phyloP scores from a whole-genome alignment of 2,329 filamentous ascomycete genomes.

The Colletotrichum simmondsii region DNA sequence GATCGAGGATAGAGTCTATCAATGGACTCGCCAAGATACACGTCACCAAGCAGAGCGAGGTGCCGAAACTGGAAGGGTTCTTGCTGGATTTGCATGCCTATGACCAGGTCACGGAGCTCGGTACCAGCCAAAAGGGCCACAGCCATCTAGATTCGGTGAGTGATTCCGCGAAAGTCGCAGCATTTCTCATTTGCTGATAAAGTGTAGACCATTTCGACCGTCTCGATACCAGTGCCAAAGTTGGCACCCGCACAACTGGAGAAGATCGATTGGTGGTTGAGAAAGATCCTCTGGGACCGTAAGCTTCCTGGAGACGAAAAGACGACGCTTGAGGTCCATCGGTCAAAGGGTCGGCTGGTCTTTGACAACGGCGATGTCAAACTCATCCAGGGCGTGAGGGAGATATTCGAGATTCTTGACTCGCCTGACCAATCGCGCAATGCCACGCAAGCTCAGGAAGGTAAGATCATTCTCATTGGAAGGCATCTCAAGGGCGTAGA shows the following conservation, averaged over 20 bases:
- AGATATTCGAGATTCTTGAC: constrained; percentile 93
- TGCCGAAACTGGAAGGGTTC: constrained; percentile 86
- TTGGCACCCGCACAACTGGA: constrained; percentile 68
- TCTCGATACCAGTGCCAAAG: constrained; percentile 74
- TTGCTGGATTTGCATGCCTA: constrained; percentile 94
- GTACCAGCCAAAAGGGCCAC: constrained; percentile 81
- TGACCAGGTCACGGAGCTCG: constrained; percentile 79
- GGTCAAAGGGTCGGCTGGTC: constrained; percentile 83
- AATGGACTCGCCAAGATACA: constrained; percentile 90
- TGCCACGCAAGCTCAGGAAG: constrained; percentile 44
- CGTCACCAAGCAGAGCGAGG: constrained; percentile 80
- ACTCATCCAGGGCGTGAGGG: constrained; percentile 90
- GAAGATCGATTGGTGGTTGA: constrained; percentile 82
- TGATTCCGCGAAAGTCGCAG: constrained; percentile 4
- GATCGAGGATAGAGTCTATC: constrained; percentile 80
- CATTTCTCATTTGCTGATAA: constrained; percentile 36
- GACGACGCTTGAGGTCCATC: constrained; percentile 80
- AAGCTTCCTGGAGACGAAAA: constrained; percentile 61
- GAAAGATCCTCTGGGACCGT: constrained; percentile 85
- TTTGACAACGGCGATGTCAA: constrained; percentile 73
- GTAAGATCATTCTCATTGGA: constrained; percentile 75
- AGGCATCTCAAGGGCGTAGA: constrained; percentile 62
- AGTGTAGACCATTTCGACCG: constrained; percentile 81
- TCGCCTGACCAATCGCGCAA: constrained; percentile 47
- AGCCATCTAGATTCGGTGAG: constrained; percentile 89